Percentiles rank a stretch among this genome's conserved stretches.
Evolutionary conservation across 352 stramenopile species (phyloP).

Genomic region (Phytophthora pisi): DNA sequence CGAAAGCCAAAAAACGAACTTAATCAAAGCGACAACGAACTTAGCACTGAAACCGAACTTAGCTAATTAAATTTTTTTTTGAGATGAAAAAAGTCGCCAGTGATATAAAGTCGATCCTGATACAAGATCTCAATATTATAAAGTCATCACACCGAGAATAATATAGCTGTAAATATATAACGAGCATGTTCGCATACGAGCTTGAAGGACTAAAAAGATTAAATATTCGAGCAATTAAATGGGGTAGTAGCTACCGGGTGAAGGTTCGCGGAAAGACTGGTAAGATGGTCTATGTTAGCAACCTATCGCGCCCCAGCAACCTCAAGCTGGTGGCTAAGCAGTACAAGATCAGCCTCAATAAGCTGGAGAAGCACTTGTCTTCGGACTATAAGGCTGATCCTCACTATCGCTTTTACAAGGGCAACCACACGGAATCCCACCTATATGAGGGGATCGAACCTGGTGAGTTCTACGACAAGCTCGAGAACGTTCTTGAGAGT

Average conservation of each 20-base stretch:
- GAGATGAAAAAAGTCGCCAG: background rate
- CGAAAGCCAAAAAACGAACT: conserved; percentile 10
- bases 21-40: background rate
- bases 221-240: conserved; percentile 7
- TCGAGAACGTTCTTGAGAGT: conserved; percentile 7
- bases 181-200: conserved; percentile 3
- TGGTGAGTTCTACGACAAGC: conserved; percentile 12
- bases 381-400: background rate
- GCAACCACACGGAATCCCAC: conserved; percentile 1
- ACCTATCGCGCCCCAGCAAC: conserved; percentile 6
- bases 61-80: background rate
- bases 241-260: conserved; percentile 8
- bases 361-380: background rate
- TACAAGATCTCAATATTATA: conserved; percentile 12
- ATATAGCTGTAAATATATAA: conserved; percentile 9
- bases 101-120: conserved; percentile 15
- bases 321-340: background rate
- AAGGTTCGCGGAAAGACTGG: background rate
- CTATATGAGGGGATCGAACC: conserved; percentile 1
- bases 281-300: conserved; percentile 7
- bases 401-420: background rate
- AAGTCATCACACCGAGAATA: conserved; percentile 1
- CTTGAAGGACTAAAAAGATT: conserved; percentile 10
- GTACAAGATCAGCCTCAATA: background rate
- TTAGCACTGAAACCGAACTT: conserved; percentile 1